These are phyloP conservation scores for Daedaleopsis nitida DNA, from an alignment of 768 basidiomycete genomes.

Conservation along the genomic window DNA sequence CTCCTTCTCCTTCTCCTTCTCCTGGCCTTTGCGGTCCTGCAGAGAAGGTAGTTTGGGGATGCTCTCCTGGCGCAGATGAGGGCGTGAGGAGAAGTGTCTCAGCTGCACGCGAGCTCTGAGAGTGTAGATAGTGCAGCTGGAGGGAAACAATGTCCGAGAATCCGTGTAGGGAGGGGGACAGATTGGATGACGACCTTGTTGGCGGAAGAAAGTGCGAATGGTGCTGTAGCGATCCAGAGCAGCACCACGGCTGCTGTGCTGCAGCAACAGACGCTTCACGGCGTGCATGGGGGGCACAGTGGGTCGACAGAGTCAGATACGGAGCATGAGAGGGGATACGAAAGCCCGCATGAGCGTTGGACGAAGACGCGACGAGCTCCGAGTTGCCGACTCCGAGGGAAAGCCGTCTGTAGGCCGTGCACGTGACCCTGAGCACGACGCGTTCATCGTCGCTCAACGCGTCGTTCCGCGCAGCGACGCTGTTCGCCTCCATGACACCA, in stretches of 20 bases:
- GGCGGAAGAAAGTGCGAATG: constrained; percentile 61
- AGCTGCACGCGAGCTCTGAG: neutral
- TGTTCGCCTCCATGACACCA: constrained; percentile 5
- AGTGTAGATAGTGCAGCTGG: neutral
- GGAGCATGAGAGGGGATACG: neutral
- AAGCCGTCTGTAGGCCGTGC: neutral
- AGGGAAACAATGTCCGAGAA: no score
- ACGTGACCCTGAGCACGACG: constrained; percentile 12
- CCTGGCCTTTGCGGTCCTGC: neutral
- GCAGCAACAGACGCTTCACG: constrained; percentile 17
- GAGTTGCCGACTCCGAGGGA: no score
- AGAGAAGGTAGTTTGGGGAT: neutral
- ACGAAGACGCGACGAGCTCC: constrained; percentile 3
- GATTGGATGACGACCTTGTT: constrained; percentile 17
- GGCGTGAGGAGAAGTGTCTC: neutral
- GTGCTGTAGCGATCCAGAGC: constrained; percentile 57
- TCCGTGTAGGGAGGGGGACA: no score
- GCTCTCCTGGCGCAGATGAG: neutral
- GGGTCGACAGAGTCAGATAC: neutral
- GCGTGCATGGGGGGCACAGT: constrained; percentile 4
- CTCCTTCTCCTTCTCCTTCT: neutral
- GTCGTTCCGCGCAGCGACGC: constrained; percentile 1
- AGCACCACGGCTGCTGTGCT: constrained; percentile 26
- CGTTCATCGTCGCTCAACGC: neutral
- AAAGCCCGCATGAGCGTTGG: constrained; percentile 4